Evolutionary conservation across 768 basidiomycete species (phyloP), one percentile per base, ranked within the genome.

Genomic region (Rickenella mellea): DNA sequence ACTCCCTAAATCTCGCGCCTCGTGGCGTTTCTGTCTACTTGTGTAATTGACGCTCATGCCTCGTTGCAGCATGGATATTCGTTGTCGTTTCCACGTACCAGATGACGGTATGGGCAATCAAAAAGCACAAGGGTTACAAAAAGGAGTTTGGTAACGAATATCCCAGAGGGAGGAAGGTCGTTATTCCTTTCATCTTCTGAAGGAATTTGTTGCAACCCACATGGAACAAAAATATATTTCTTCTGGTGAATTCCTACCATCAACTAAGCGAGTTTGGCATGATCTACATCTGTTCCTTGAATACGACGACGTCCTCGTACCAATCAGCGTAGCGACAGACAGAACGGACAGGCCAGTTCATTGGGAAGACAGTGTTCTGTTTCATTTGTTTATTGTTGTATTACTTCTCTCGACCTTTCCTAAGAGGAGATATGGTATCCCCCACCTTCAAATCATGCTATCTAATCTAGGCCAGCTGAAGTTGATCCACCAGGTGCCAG

Each of bases 71-170:
- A 15, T 73, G 61, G 47, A 45, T 82, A 17, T 98, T 94, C 63
- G 59, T 76, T 33, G 68, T 64, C 8, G 70, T 87, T 30, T 69
- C 74, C 1, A 65, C 67, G 0, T 72, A 48, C 26, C 79, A 79
- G 51, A 97, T 97, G 91, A 65, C 69, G 10, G 49, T 72, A 6
- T 99, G 96, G 96, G 93, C 93, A 11, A 53, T 73, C 29, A 90
- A 93, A 70, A 98, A 96, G 67, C 93, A 97, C 53, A 66, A 62
- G 41, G 72, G 71, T 40, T 98, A 98, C 67, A 87, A 80, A 70
- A 91, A 83, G 56, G 94, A 99, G 60, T 96, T 97, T 51, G 91
- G 91, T 26, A 80, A 77, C 50, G 76, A 82, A 44, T 94, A 90
- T 55, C 92, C 78, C 32, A 72, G 64, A 51, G 65, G 62, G 17